Percentiles rank a stretch among this genome's conserved stretches.
phyloP scores from a whole-genome alignment of 2,329 filamentous ascomycete genomes.

The Colletotrichum lini region DNA sequence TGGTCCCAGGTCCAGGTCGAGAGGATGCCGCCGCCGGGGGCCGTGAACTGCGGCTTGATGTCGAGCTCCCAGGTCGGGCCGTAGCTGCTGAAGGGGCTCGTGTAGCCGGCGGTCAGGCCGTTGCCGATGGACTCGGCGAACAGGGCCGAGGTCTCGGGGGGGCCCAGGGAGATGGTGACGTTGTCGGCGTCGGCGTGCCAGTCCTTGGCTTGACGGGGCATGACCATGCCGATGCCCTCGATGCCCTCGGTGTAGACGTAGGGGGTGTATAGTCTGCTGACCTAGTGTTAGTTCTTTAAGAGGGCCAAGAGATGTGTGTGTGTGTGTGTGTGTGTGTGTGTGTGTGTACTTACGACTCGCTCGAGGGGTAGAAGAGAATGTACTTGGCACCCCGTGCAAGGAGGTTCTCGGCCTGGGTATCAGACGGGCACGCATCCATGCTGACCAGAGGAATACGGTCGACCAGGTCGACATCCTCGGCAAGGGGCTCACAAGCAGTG shows the following conservation, averaged over 20 bases:
- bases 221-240: constrained; percentile 40
- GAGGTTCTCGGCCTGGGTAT: constrained; percentile 55
- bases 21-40: constrained; percentile 65
- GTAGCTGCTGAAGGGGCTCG: constrained; percentile 59
- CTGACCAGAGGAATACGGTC: constrained; percentile 58
- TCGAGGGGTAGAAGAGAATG: constrained; percentile 56
- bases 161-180: constrained; percentile 45
- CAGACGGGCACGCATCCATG: constrained; percentile 53
- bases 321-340: too few relatives aligned
- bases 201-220: constrained; percentile 43
- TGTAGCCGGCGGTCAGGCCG: constrained; percentile 51
- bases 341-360: constrained; percentile 12
- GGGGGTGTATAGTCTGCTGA: constrained; percentile 20
- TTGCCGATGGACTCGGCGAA: constrained; percentile 42
- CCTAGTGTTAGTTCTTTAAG: not conserved
- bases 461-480: constrained; percentile 56
- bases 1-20: constrained; percentile 63
- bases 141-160: constrained; percentile 32
- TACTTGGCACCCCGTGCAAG: constrained; percentile 59
- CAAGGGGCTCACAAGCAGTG: constrained; percentile 57
- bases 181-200: constrained; percentile 46
- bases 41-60: constrained; percentile 63
- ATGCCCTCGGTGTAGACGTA: constrained; percentile 32
- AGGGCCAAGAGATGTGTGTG: too few relatives aligned
- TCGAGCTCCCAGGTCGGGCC: constrained; percentile 63